These are phyloP conservation scores for Gossypium thurberi DNA, from an alignment of 345 rosid species.

Conservation along the genomic window DNA sequence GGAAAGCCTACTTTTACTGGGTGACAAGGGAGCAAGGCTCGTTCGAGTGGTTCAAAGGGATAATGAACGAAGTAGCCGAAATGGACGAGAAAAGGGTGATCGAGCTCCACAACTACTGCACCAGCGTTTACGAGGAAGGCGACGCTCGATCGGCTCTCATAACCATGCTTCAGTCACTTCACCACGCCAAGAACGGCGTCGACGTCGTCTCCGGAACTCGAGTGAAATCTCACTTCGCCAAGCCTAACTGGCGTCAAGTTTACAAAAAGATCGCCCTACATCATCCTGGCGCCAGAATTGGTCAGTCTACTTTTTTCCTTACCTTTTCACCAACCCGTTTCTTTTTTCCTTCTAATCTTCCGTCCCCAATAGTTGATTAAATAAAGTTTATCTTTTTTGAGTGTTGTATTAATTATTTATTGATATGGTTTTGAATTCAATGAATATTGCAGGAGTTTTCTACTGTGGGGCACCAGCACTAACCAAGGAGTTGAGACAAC, in stretches of 20 bases:
- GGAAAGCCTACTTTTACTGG: conserved; percentile 86
- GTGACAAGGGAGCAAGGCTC: conserved; percentile 91
- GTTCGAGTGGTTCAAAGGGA: conserved; percentile 90
- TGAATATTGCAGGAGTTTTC: conserved; percentile 63
- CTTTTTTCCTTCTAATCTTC: not conserved
- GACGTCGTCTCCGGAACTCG: conserved; percentile 85
- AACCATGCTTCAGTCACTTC: conserved; percentile 74
- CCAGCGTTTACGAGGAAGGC: conserved; percentile 90
- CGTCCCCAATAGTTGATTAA: not conserved
- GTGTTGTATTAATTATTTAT: too few species aligned
- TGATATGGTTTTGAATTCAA: not conserved
- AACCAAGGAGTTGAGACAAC: conserved; percentile 50
- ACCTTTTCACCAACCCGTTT: conserved; percentile 4
- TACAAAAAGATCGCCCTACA: conserved; percentile 65
- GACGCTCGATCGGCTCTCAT: conserved; percentile 86
- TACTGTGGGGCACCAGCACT: conserved; percentile 81
- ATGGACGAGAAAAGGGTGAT: conserved; percentile 62
- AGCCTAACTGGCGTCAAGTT: conserved; percentile 89
- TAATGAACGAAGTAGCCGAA: conserved; percentile 82
- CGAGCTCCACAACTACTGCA: conserved; percentile 81
- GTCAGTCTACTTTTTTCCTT: conserved; percentile 26
- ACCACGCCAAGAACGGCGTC: conserved; percentile 82
- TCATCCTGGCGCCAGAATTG: conserved; percentile 51
- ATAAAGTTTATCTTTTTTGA: not conserved
- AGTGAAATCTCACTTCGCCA: conserved; percentile 82